Base-by-base conservation (phyloP, 1,139 yeast genomes). In the Geotrichum bryndzae region DNA sequence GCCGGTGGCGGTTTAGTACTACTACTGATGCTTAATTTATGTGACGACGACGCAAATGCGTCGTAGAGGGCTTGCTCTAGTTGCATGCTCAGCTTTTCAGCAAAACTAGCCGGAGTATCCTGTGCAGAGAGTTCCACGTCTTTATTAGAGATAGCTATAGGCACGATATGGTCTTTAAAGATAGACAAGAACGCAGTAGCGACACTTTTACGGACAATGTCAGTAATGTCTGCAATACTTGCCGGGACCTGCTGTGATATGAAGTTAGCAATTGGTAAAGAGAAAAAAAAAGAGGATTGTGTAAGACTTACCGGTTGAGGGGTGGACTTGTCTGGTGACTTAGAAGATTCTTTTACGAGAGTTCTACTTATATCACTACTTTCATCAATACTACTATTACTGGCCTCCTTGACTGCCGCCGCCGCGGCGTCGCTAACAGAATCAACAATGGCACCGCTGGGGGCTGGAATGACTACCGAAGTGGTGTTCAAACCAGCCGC, bases 21-120 rank as follows among this genome's bases (percentile, higher is more conserved):
- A 46, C 61, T 60, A 29, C 27, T 53, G 41, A 63, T 58, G 48
- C 11, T 60, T 38, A 18, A 59, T 22, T 18, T 66, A 65, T 63
- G 67, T 68, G 46, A 41, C 46, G 46, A 41, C 52, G 68, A 66
- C n/a, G 78, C 77, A 57, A 73, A 75, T 52, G 69, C 68, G 51
- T 74, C 76, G 63, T 72, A 78, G 59, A 81, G 72, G 1, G 78
- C 78, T 35, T 71, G 67, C 67, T 76, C 84, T 48, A 82, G 69
- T 15, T 73, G 77, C 15, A 72, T 64, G 62, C 82, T 81, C 25
- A 82, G 69, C 25, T 68, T 64, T 58, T 70, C 73, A 1, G 81
- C 76, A 68, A 75, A 72, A 22, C 66, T 72, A 13, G 71, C 70
- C n/a, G 79, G 69, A 6, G 82, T 78, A 23, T 72, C 73, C 64